Evolutionary conservation across 2,329 filamentous ascomycete genomes (phyloP).

Genomic region (Tolypocladium cylindrosporum): DNA sequence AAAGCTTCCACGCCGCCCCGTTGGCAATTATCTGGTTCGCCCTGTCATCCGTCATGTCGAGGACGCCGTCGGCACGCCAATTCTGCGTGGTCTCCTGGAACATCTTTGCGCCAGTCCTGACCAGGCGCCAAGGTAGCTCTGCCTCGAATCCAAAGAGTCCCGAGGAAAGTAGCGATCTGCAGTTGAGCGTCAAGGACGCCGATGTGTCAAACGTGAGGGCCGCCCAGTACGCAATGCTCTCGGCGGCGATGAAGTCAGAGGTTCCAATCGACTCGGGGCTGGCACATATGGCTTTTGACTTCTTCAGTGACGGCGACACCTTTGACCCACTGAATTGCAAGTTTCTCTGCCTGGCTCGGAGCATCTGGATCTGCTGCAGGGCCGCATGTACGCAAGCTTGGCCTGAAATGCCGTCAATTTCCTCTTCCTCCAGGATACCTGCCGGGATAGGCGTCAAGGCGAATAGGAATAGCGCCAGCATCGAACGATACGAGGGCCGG

Average conservation of each 20-base stretch:
- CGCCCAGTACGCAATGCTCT: constrained; percentile 30
- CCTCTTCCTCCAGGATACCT: constrained; percentile 29
- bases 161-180: constrained; percentile 26
- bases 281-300: constrained; percentile 9
- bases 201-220: constrained; percentile 31
- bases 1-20: constrained; percentile 17
- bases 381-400: constrained; percentile 29
- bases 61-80: constrained; percentile 13
- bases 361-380: constrained; percentile 27
- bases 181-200: constrained; percentile 28
- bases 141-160: constrained; percentile 22
- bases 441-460: constrained; percentile 28
- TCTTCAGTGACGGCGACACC: constrained; percentile 16
- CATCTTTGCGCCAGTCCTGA: constrained; percentile 16
- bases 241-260: constrained; percentile 22
- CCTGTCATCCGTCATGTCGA: constrained; percentile 19
- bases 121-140: constrained; percentile 18
- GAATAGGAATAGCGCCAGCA: constrained; percentile 28
- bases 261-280: constrained; percentile 17
- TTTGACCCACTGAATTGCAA: constrained; percentile 30
- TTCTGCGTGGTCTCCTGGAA: constrained; percentile 15
- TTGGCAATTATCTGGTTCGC: constrained; percentile 20
- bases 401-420: constrained; percentile 26
- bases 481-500: constrained; percentile 28
- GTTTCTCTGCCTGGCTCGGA: constrained; percentile 27